Base-by-base conservation (phyloP, 2,329 filamentous ascomycete genomes). In the Pseudopithomyces maydicus region DNA sequence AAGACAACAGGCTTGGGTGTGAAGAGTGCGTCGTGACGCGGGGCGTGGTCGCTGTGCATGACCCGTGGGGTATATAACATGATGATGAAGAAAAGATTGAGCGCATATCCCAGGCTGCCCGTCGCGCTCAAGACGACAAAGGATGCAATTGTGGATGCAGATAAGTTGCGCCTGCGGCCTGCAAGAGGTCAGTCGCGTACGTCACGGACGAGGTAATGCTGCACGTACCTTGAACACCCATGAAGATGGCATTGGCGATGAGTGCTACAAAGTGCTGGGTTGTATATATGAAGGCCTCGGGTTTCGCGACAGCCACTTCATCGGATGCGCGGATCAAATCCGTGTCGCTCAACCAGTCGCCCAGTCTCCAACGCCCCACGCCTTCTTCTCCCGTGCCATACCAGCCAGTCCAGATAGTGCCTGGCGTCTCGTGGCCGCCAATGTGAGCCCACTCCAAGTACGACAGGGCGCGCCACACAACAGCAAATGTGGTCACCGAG, bases 71-170 rank as follows among this genome's bases (percentile, higher is more conserved):
- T 85, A 23, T 87, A 78, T 10, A 87, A 74, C 26, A 88, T 74
- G 7, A 83, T 81, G 10, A 88, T 67, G 65, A 84, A 87, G 75
- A 89, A 89, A 29, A 89, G 73, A 62, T 86, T 88, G 71, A 86
- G 82, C 2, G 85, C 84, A 63, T 84, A 88, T 0, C 84, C 86
- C 11, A 89, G 74, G 54, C 81, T 85, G 52, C 87, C 81, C 5
- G 86, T 75, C 52, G 88, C 85, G 15, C 82, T 82, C n/a, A 89
- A 73, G 14, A 81, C 70, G 56, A 88, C 78, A 62, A 87, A 88
- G 1, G 83, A 80, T 70, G 83, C 82, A 1, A 84, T 70, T 2
- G 66, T 68, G 6, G 54, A 74, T 50, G 81, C 74, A 0, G 83
- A 80, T 11, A 89, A 82, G 17, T 81, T 81, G 53, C 85, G 82